Evolutionary conservation across 2,329 filamentous ascomycete genomes (phyloP), one percentile per base, ranked within the genome.

Genomic region (Trichophyton schoenleinii): DNA sequence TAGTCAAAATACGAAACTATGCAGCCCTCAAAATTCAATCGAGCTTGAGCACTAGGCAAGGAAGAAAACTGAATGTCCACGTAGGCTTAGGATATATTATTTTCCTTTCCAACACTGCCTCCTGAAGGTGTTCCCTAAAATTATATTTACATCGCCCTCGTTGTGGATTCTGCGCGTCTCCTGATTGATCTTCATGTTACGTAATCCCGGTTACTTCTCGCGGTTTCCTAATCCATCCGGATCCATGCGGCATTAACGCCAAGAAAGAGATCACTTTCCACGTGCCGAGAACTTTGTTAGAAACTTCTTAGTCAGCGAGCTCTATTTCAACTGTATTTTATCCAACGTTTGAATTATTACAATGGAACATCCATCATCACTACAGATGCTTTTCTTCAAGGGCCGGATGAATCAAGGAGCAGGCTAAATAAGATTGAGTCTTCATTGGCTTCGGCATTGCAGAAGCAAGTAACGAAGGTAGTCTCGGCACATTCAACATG

Each of bases 201-300:
- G 28, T 55, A 55, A n/a, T n/a, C 31, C 52, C 20, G 52, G 34
- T 8, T 20, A 7, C 52, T 55, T 55, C 25, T 36, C 52, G 52
- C 28, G 28, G 15, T 11, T 55, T 55, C 52, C 52, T 55, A 55
- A 55, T 55, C 8, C 52, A 55, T 55, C 52, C 52, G 52, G 34
- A 13, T 13, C 34, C 34, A 34, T 0, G 28, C 34, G 15, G 13
- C n/a, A 42, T 28, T 7, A 5, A 18, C 22, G 28, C 7, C 22
- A 15, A 22, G 13, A n/a, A 3, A 11, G 8, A 55, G n/a, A 28
- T 55, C 15, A 55, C n/a, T 13, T 11, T 11, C 28, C 49, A 53
- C 22, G 49, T 53, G 49, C 11, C 4, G 11, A 48, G 22, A 20
- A 25, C 18, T 7, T 48, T 44, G n/a, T 44, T n/a, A n/a, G 7